phyloP scores from a whole-genome alignment of 164 flowering plant species.

The Amborella trichopoda region DNA sequence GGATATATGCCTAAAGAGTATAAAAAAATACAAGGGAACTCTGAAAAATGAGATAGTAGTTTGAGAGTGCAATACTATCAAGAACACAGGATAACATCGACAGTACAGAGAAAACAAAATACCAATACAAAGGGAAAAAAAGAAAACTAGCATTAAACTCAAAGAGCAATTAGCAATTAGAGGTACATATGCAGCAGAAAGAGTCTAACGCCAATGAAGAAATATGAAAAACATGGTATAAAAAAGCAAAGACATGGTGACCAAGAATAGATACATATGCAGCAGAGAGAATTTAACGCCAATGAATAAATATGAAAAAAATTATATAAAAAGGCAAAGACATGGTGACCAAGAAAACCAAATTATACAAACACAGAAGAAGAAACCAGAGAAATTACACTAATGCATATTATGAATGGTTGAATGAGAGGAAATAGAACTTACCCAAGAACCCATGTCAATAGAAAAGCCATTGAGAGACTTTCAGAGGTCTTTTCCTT shows the following conservation, averaged over 20 bases:
- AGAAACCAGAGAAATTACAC: neutral
- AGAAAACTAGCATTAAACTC: too few relatives aligned
- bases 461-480: neutral
- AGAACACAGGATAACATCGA: too few relatives aligned
- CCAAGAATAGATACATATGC: neutral
- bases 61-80: too few relatives aligned
- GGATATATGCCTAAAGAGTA: neutral
- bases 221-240: too few relatives aligned
- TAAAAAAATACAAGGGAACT: neutral
- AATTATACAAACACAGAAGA: too few relatives aligned
- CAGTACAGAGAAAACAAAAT: too few relatives aligned
- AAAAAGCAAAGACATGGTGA: neutral
- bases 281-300: neutral
- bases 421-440: neutral
- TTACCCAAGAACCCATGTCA: slow-evolving; percentile 2
- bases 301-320: neutral
- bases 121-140: too few relatives aligned
- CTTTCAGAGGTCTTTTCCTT: neutral
- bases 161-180: too few relatives aligned
- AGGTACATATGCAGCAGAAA: too few relatives aligned
- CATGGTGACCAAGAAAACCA: neutral
- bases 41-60: too few relatives aligned
- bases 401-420: neutral
- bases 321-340: neutral
- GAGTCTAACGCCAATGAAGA: too few relatives aligned